Conservation (phyloP, 2,329 filamentous ascomycete species). For the Juglanconis juglandina region DNA sequence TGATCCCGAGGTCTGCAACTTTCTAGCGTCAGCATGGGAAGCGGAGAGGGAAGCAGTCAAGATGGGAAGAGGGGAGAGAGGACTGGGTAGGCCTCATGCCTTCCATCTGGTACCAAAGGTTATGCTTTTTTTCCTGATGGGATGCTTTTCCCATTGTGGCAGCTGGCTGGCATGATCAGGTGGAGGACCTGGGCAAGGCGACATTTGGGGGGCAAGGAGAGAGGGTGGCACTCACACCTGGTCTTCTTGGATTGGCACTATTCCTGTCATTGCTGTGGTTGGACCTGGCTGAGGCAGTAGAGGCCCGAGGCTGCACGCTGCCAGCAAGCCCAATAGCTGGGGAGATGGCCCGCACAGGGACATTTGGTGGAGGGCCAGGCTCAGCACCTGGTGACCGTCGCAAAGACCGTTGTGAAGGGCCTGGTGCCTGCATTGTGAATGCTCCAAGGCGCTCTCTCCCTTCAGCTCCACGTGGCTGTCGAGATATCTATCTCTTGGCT, state of each 20-base stretch:
- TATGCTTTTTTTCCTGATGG: not conserved
- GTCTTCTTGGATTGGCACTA: constrained; percentile 46
- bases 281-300: constrained; percentile 64
- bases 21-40: constrained; percentile 25
- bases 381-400: constrained; percentile 63
- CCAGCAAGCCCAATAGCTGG: constrained; percentile 48
- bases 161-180: constrained; percentile 7
- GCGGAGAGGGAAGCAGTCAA: not conserved
- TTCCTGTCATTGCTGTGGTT: constrained; percentile 28
- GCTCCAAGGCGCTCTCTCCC: not conserved
- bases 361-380: constrained; percentile 53
- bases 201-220: constrained; percentile 6
- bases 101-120: not conserved
- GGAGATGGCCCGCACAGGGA: constrained; percentile 57
- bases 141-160: not conserved
- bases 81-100: not conserved
- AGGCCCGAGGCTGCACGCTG: constrained; percentile 54
- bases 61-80: not conserved
- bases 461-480: not conserved
- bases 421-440: constrained; percentile 48
- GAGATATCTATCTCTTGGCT: too few relatives aligned
- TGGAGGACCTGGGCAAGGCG: constrained; percentile 11
- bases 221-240: constrained; percentile 51
- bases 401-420: constrained; percentile 50
- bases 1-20: constrained; percentile 44